A percentile compares a stretch with the other conserved stretches of the same genome.
These are phyloP conservation scores for Claviceps pazoutovae DNA, from an alignment of 2,329 filamentous ascomycete genomes.

Conservation along the genomic window DNA sequence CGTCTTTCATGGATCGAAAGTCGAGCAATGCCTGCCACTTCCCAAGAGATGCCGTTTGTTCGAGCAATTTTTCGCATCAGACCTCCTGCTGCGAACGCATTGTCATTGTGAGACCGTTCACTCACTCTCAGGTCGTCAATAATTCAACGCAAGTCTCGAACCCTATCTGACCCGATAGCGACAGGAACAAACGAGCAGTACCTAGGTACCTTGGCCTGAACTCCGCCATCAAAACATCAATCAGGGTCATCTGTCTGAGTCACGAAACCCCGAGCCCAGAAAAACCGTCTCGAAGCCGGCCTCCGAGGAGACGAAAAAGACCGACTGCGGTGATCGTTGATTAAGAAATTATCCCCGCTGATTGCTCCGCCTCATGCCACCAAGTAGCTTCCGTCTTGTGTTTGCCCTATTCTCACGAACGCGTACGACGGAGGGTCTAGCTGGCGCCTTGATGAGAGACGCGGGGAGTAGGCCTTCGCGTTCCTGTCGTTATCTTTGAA, in stretches of 20 bases:
- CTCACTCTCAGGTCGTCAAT: no score
- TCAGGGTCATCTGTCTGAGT: not conserved
- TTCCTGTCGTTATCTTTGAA: not conserved
- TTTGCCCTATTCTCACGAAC: not conserved
- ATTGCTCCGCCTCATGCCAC: not conserved
- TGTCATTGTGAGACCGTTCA: not conserved
- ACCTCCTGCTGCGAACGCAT: not conserved
- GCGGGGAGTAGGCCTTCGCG: not conserved
- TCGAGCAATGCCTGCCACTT: no score
- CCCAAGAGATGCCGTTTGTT: not conserved
- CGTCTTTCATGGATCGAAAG: no score
- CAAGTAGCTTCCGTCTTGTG: not conserved
- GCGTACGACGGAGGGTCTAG: not conserved
- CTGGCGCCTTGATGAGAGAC: not conserved
- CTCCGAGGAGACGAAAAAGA: not conserved
- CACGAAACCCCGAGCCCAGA: not conserved
- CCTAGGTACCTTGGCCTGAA: not conserved
- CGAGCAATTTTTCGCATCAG: not conserved
- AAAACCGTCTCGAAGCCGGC: not conserved
- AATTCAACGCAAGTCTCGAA: no score
- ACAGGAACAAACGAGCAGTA: no score
- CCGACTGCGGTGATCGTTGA: not conserved
- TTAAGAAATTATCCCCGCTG: not conserved
- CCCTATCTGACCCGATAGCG: not conserved
- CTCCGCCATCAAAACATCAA: not conserved